Conservation (phyloP, 306 rosid species). For the Pterocarpus macrocarpus region DNA sequence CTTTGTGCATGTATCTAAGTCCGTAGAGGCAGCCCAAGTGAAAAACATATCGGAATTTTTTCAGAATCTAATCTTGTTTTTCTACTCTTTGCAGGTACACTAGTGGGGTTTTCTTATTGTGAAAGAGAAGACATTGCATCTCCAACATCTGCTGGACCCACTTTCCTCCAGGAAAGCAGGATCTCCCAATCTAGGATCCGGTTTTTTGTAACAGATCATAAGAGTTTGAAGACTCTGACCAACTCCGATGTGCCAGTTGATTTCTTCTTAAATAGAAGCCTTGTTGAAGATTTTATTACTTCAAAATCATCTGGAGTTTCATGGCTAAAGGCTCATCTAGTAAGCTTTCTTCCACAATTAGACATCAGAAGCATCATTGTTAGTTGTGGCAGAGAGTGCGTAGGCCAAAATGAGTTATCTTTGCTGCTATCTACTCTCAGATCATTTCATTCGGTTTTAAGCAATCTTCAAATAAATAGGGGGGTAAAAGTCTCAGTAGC, state of each 20-base stretch:
- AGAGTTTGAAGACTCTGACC: constrained; percentile 49
- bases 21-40: not conserved
- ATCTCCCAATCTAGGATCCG: constrained; percentile 59
- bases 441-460: constrained; percentile 55
- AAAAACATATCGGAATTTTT: constrained; percentile 19
- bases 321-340: constrained; percentile 53
- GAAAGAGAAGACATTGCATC: constrained; percentile 46
- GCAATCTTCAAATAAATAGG: constrained; percentile 39
- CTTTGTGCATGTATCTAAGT: not conserved
- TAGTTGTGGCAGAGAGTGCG: constrained; percentile 45
- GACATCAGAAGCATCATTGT: constrained; percentile 56
- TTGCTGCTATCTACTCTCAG: constrained; percentile 47
- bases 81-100: constrained; percentile 49
- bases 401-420: constrained; percentile 48
- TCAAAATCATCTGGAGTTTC: constrained; percentile 51
- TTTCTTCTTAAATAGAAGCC: constrained; percentile 61
- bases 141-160: constrained; percentile 44
- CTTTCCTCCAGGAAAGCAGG: constrained; percentile 57
- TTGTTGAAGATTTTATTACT: constrained; percentile 35
- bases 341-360: constrained; percentile 52
- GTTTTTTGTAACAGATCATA: constrained; percentile 48
- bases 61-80: constrained; percentile 1
- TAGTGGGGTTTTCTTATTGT: constrained; percentile 57
- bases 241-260: constrained; percentile 56
- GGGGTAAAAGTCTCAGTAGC: constrained; percentile 59